Evolutionary conservation across 2,329 filamentous ascomycete species (phyloP).

Genomic region (Tolypocladium ophioglossoides): DNA sequence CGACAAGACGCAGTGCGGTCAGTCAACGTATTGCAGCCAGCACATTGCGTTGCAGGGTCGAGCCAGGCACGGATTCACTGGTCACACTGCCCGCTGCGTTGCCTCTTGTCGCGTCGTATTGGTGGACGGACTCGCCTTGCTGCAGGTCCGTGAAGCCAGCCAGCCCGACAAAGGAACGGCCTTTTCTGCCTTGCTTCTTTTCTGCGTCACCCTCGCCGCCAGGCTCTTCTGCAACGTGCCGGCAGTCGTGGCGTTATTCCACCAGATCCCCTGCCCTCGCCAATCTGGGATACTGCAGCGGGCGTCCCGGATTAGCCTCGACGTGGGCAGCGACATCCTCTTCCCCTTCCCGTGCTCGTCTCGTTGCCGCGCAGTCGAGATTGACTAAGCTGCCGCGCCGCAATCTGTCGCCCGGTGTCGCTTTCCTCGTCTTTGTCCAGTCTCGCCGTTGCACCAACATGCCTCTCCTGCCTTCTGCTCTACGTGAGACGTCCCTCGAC

Average conservation of each 20-base stretch:
- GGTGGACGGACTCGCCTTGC: not conserved
- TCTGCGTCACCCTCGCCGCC: not conserved
- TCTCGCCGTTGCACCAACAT: conserved; percentile 7
- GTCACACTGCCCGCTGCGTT: not conserved
- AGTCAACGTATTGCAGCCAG: not conserved
- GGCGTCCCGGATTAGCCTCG: not conserved
- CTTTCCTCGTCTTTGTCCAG: not conserved
- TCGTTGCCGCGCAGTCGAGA: too few species aligned
- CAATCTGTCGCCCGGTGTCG: not conserved
- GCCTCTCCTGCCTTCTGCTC: conserved; percentile 6
- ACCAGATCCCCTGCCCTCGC: not conserved
- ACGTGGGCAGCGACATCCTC: too few species aligned
- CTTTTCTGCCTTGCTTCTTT: not conserved
- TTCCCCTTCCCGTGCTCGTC: too few species aligned
- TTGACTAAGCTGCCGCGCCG: not conserved
- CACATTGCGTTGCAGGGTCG: not conserved
- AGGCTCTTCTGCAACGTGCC: not conserved
- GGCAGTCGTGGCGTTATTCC: not conserved
- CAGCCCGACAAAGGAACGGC: not conserved
- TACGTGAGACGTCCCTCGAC: conserved; percentile 11
- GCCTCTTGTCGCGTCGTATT: not conserved
- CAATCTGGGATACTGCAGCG: not conserved
- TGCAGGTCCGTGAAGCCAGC: too few species aligned
- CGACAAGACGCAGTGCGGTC: not conserved
- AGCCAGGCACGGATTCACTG: not conserved